Evolutionary conservation across 148 eudicot species (phyloP).

Genomic region (Rheum nobile): DNA sequence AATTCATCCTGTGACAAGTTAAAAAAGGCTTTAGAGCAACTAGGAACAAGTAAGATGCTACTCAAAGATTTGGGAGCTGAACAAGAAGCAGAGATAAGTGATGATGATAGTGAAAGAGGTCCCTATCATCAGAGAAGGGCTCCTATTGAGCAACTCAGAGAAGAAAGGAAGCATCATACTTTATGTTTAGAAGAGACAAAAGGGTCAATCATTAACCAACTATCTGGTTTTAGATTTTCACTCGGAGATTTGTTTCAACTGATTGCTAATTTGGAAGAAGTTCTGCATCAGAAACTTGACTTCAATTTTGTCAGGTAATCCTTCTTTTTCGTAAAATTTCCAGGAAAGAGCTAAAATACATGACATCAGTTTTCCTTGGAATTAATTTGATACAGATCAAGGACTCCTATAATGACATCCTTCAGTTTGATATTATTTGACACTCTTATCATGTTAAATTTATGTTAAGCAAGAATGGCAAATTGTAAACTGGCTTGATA

Average conservation of each 20-base stretch:
- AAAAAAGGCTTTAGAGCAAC: constrained; percentile 22
- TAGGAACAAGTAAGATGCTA: constrained; percentile 19
- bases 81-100: constrained; percentile 7
- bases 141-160: neutral
- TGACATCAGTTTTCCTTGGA: neutral
- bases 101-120: constrained; percentile 6
- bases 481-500: neutral
- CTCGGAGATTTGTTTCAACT: constrained; percentile 13
- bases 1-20: constrained; percentile 22
- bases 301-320: constrained; percentile 31
- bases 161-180: neutral
- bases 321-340: neutral
- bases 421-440: too few species aligned
- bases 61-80: constrained; percentile 21
- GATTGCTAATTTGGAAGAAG: constrained; percentile 17
- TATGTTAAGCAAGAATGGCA: neutral
- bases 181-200: neutral
- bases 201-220: neutral
- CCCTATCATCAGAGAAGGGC: neutral
- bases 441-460: neutral
- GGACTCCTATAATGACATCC: neutral
- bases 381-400: neutral
- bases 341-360: neutral
- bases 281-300: constrained; percentile 25
- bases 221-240: constrained; percentile 9